Base-by-base conservation (phyloP, 768 basidiomycete genomes). In the Candolleomyces eurysporus region DNA sequence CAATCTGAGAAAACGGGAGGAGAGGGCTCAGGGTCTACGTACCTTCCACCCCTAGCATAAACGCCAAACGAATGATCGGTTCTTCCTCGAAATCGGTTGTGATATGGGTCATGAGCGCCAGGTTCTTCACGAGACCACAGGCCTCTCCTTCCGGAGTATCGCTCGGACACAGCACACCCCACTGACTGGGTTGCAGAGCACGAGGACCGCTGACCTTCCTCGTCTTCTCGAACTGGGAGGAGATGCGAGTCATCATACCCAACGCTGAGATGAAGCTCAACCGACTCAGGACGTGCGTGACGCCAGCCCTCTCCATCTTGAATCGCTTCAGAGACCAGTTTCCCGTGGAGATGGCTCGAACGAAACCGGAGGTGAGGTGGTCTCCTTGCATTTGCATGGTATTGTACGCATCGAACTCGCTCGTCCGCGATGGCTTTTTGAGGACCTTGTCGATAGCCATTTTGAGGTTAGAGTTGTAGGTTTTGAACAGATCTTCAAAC, bases 81-180 rank as follows among this genome's bases (percentile, higher is more conserved):
- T 89, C 92, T 73, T 99, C 97, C 63, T 96, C 95, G 32, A 95
- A 96, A 73, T 98, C 97, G 46, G 97, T 98, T 9, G 97, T 99
- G 72, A 99, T 98, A 75, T 99, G 96, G 3, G 97, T 98, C 97
- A 99, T 99, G 16, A 99, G 80, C 3, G 97, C 97, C 63, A 99
- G 78, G 75, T 99, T 99, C 80, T 99, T 99, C 50, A 99, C 97
- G 61, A 99, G 78, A 26, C 97, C 97, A 71, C 97, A 99, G 17
- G 97, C 97, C 77, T 99, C 97, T 71, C 97, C 97, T 87, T 99
- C 97, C 0, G 97, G 97, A 0, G 97, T 99, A 74, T 99, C 97
- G 71, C 92, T 94, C 0, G 97, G 94, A 76, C 97, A 99, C 19
- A 98, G 79, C 79, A 99, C 92, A 42, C 97, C 97, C 97, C 97